A percentile compares a stretch with the other conserved stretches of the same genome.
These are phyloP conservation scores for Mimosa bimucronata DNA, from an alignment of 306 rosid genomes.

Conservation along the genomic window DNA sequence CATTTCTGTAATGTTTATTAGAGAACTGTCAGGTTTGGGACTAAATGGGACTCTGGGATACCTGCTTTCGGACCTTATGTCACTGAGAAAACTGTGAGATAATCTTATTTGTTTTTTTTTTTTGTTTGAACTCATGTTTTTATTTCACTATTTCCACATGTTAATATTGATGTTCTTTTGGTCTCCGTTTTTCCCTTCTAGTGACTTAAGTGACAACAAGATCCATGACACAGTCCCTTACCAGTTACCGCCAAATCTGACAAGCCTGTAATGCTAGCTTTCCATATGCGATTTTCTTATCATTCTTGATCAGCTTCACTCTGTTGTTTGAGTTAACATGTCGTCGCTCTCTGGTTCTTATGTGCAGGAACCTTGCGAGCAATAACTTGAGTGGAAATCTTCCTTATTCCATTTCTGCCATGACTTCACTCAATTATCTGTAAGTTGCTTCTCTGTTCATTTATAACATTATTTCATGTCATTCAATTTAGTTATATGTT, in stretches of 20 bases:
- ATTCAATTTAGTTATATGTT: slow-evolving; percentile 32
- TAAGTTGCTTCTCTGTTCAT: slow-evolving; percentile 53
- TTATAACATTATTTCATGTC: slow-evolving; percentile 2
- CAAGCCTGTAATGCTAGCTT: slow-evolving; percentile 73
- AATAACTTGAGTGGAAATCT: slow-evolving; percentile 87
- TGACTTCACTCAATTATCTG: slow-evolving; percentile 74
- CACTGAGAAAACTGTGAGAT: slow-evolving; percentile 82
- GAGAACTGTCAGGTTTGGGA: slow-evolving; percentile 83
- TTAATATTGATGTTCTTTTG: slow-evolving; percentile 15
- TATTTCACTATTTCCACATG: not conserved
- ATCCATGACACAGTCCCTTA: slow-evolving; percentile 84
- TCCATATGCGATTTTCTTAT: slow-evolving; percentile 9
- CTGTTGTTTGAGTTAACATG: slow-evolving; percentile 21
- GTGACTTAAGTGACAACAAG: slow-evolving; percentile 83
- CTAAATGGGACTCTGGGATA: slow-evolving; percentile 92
- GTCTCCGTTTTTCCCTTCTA: slow-evolving; percentile 30
- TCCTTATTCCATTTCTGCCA: slow-evolving; percentile 85
- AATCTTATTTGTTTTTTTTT: slow-evolving; percentile 17
- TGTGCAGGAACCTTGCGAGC: slow-evolving; percentile 75
- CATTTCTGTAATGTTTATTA: slow-evolving; percentile 42
- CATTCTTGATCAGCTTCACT: slow-evolving; percentile 25
- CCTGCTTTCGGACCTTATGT: slow-evolving; percentile 73
- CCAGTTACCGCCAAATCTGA: slow-evolving; percentile 91
- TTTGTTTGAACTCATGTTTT: slow-evolving; percentile 13
- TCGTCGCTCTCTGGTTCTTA: slow-evolving; percentile 21